A percentile compares a stretch with the other conserved stretches of the same genome.
These are phyloP conservation scores for Phytophthora pini DNA, from an alignment of 352 stramenopile genomes.

Conservation along the genomic window DNA sequence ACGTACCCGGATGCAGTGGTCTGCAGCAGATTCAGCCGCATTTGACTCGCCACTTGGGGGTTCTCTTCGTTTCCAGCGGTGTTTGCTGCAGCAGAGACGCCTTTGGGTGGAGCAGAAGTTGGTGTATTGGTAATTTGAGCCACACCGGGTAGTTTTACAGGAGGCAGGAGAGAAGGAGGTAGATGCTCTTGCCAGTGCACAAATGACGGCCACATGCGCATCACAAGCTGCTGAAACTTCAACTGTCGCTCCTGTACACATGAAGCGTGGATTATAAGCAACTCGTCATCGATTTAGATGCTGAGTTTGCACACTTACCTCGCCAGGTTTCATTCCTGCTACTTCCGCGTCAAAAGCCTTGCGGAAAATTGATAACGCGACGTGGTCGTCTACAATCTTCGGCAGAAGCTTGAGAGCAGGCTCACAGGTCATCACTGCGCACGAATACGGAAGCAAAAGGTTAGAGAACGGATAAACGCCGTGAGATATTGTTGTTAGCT, in stretches of 20 bases:
- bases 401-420: conserved; percentile 74
- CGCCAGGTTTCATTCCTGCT: conserved; percentile 39
- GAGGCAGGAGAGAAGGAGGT: conserved; percentile 42
- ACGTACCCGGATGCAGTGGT: conserved; percentile 62
- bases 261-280: not conserved
- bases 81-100: conserved; percentile 16
- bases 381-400: conserved; percentile 74
- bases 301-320: conserved; percentile 34
- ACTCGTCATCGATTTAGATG: not conserved
- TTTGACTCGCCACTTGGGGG: conserved; percentile 22
- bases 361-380: conserved; percentile 67
- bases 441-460: conserved; percentile 1
- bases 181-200: conserved; percentile 56
- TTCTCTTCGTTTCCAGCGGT: conserved; percentile 21
- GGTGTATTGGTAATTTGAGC: conserved; percentile 10
- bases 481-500: not conserved
- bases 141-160: conserved; percentile 8
- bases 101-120: conserved; percentile 15
- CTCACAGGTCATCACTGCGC: conserved; percentile 62
- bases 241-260: conserved; percentile 52
- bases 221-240: conserved; percentile 73
- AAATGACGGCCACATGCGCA: conserved; percentile 84
- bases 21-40: conserved; percentile 49
- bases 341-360: conserved; percentile 68
- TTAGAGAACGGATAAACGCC: not conserved